Evolutionary conservation across 306 rosid genomes (phyloP), one percentile per base, ranked within the genome.

Genomic region (Pterocarpus macrocarpus): DNA sequence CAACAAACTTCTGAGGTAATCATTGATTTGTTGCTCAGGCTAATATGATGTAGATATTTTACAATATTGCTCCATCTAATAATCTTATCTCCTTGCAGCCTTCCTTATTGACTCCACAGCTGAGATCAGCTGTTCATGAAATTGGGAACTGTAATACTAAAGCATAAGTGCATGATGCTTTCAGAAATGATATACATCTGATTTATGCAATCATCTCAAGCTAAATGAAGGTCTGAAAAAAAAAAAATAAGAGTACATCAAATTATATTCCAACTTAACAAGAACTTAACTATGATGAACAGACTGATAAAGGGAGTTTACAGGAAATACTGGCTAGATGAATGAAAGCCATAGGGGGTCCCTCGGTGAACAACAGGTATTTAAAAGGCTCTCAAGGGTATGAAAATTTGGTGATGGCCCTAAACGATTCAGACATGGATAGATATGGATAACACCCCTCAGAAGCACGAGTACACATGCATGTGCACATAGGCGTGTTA

Each of bases 321-420:
- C 52, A 17, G 44, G 59, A 53, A 71, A 36, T 41, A 41, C 43
- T 56, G 35, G 59, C 68, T 57, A 32, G 50, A 56, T 36, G 56
- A 55, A 53, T 39, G 44, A 28, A 66, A 69, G 8, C n/a, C 49
- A 43, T 7, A 79, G 11, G 8, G 35, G 22, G 36, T 32, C 44
- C 70, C 77, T 58, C 62, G 12, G 71, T 38, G 58, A 68, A 53
- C 72, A 50, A 16, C 80, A 43, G 30, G 55, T 36, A 50, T 35
- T 52, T 30, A 68, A 38, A 78, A 78, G 67, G 9, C 45, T 68
- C 35, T 66, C 35, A 22, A 52, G 11, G 81, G 32, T 65, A 52
- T 8, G 45, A 68, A 28, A 64, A 68, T 79, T 64, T 38, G 28
- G 22, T 5, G 56, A 56, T 64, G 38, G 14, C 56, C 68, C n/a